phyloP scores from a whole-genome alignment of 2,329 filamentous ascomycete species.

The Orbilia javanica region DNA sequence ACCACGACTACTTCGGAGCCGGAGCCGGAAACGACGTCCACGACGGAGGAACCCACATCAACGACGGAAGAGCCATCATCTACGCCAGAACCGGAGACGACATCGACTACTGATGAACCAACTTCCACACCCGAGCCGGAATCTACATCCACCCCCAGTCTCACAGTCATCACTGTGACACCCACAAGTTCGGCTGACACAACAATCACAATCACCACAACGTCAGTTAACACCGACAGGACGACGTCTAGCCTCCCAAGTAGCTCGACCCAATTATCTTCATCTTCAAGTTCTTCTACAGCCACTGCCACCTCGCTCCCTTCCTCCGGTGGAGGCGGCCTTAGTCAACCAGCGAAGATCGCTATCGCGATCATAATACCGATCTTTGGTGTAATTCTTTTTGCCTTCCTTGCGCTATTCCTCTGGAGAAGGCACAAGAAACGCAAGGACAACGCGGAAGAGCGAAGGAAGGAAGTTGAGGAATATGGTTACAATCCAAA shows the following conservation, averaged over 20 bases:
- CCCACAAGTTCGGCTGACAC: conserved; percentile 59
- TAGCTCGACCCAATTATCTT: conserved; percentile 56
- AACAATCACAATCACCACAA: conserved; percentile 61
- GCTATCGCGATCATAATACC: conserved; percentile 95
- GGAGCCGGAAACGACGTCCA: conserved; percentile 24
- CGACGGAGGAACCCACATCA: conserved; percentile 16
- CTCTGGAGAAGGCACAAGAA: conserved; percentile 91
- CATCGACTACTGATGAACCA: conserved; percentile 29
- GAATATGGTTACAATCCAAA: conserved; percentile 99
- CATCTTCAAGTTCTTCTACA: conserved; percentile 61
- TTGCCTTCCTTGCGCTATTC: conserved; percentile 81
- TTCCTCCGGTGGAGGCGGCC: conserved; percentile 65
- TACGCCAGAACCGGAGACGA: conserved; percentile 30
- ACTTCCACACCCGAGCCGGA: conserved; percentile 49
- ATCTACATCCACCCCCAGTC: conserved; percentile 24
- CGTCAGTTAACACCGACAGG: conserved; percentile 61
- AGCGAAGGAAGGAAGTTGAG: conserved; percentile 93
- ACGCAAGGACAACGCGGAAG: conserved; percentile 84
- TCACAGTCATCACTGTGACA: conserved; percentile 57
- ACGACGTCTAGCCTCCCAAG: conserved; percentile 55
- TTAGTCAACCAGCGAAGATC: conserved; percentile 78
- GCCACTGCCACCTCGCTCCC: conserved; percentile 57
- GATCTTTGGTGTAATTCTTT: conserved; percentile 84
- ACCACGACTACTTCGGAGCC: conserved; percentile 32
- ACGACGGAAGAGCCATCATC: conserved; percentile 31